A percentile compares a stretch with the other conserved stretches of the same genome.
Evolutionary conservation across 345 rosid species (phyloP).

Genomic region (Syzygium aromaticum): DNA sequence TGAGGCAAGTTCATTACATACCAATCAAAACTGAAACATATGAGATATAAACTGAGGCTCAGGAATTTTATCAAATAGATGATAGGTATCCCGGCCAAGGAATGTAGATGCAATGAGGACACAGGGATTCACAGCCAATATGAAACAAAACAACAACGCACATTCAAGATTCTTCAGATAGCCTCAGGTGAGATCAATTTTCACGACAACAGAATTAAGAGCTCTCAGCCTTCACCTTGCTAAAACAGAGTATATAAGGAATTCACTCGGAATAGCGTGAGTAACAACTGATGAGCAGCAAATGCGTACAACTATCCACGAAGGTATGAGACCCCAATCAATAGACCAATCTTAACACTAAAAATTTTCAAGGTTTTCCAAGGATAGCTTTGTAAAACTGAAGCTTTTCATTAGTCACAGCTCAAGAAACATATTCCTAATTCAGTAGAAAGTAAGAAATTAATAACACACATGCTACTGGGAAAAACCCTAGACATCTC

Average conservation of each 20-base stretch:
- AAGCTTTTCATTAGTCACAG: not conserved
- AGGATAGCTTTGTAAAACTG: not conserved
- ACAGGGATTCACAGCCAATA: no score
- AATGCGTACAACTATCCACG: not conserved
- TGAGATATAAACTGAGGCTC: not conserved
- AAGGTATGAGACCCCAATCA: no score
- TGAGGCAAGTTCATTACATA: not conserved
- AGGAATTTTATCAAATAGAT: not conserved
- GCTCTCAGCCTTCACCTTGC: no score
- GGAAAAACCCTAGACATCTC: not conserved
- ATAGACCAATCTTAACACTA: not conserved
- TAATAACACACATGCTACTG: not conserved
- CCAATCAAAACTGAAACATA: not conserved
- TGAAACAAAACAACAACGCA: no score
- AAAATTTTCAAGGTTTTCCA: not conserved
- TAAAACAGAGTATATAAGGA: no score
- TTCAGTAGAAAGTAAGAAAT: not conserved
- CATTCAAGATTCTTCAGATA: no score
- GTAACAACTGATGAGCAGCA: not conserved
- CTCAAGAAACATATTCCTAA: no score
- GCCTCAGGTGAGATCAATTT: not conserved
- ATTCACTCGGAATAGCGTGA: not conserved
- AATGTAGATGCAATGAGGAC: not conserved
- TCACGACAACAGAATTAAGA: no score
- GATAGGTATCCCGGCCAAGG: not conserved